Percentiles rank a stretch among this genome's conserved stretches.
Conservation (phyloP, 139 green algal genomes). For the Eudorina sp. region DNA sequence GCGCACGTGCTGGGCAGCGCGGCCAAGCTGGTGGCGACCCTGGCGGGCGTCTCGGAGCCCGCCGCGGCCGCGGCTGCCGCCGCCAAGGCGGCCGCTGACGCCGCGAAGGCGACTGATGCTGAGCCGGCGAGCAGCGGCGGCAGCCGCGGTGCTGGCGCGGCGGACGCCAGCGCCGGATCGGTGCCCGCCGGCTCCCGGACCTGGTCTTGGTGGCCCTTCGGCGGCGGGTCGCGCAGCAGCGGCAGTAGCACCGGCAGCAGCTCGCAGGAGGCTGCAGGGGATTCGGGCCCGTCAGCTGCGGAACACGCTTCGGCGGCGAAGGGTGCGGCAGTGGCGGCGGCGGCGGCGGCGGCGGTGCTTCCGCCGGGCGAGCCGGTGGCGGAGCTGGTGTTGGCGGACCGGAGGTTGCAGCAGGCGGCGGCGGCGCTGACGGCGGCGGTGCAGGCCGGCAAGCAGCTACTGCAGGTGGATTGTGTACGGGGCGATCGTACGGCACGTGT, state of each 20-base stretch:
- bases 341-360: background rate
- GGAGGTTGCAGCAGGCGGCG: background rate
- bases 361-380: slow-evolving; percentile 6
- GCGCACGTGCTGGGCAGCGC: slow-evolving; percentile 25
- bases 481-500: too few species aligned
- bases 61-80: background rate
- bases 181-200: too few species aligned
- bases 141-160: too few species aligned
- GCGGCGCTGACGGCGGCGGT: slow-evolving; percentile 2
- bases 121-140: background rate
- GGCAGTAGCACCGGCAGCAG: background rate
- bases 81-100: background rate
- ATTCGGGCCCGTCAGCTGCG: too few species aligned
- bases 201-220: slow-evolving; percentile 37
- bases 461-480: too few species aligned
- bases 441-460: background rate
- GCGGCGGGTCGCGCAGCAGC: background rate
- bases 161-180: background rate
- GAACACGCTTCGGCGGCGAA: too few species aligned
- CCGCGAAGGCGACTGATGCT: too few species aligned
- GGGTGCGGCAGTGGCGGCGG: background rate
- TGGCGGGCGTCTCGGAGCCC: slow-evolving; percentile 19
- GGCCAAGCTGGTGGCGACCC: slow-evolving; percentile 30
- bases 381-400: slow-evolving; percentile 19
- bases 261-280: background rate